These are phyloP conservation scores for Penicillium sp. DNA, from an alignment of 2,329 filamentous ascomycete genomes.

Conservation along the genomic window DNA sequence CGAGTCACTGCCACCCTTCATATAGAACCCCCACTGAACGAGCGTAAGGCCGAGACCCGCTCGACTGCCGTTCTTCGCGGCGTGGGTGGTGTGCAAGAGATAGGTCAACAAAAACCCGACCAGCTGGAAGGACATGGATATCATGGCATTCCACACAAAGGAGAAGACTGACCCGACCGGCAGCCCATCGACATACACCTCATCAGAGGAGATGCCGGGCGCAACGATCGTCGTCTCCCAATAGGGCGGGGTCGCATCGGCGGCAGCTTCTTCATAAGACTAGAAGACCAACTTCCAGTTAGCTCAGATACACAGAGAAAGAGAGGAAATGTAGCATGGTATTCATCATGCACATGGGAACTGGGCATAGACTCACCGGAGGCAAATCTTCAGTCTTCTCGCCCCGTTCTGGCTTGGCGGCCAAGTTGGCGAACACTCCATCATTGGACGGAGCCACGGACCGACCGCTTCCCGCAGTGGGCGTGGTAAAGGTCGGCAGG, in stretches of 20 bases:
- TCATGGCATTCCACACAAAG: constrained; percentile 77
- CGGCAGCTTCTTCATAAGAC: constrained; percentile 97
- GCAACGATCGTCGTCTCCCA: constrained; percentile 99
- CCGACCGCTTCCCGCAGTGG: constrained; percentile 35
- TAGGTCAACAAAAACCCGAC: constrained; percentile 98
- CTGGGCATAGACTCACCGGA: constrained; percentile 60
- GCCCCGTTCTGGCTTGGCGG: constrained; percentile 76
- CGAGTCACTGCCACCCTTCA: constrained; percentile 60
- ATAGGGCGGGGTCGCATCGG: constrained; percentile 91
- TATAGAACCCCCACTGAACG: constrained; percentile 94
- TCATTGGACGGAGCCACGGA: constrained; percentile 76
- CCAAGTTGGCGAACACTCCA: constrained; percentile 93
- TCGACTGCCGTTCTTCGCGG: constrained; percentile 93
- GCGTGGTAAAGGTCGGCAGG: constrained; percentile 46
- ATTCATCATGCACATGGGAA: not conserved
- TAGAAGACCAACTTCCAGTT: constrained; percentile 35
- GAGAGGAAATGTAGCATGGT: not conserved
- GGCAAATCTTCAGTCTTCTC: constrained; percentile 85
- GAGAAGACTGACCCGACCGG: constrained; percentile 81
- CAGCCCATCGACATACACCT: constrained; percentile 94
- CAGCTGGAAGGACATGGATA: constrained; percentile 94
- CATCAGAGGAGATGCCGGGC: constrained; percentile 82
- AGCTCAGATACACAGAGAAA: not conserved
- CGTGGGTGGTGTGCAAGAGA: constrained; percentile 93
- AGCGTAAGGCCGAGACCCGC: constrained; percentile 91